These are phyloP conservation scores for Pestalotiopsis sp. DNA, from an alignment of 2,329 filamentous ascomycete genomes.

Conservation along the genomic window DNA sequence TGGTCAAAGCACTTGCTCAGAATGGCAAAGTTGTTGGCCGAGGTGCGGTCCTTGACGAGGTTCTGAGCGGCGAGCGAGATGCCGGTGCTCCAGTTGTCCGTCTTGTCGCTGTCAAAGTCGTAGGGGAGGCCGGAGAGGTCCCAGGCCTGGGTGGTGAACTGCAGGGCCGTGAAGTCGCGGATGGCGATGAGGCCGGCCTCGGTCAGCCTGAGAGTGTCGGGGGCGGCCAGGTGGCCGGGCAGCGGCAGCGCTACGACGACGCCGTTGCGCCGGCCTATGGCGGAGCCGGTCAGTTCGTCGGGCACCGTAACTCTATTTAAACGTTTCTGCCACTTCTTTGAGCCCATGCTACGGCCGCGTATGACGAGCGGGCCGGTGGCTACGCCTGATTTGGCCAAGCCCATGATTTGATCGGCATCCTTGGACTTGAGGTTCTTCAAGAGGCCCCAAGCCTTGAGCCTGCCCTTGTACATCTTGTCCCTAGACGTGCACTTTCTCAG, in stretches of 20 bases:
- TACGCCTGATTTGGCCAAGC: conserved; percentile 10
- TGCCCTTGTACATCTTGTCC: conserved; percentile 14
- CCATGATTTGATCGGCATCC: conserved; percentile 14
- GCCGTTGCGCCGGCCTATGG: background rate
- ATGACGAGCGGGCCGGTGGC: conserved; percentile 9
- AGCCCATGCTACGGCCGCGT: conserved; percentile 12
- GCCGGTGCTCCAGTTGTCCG: background rate
- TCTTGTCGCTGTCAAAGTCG: conserved; percentile 7
- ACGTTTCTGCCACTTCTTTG: conserved; percentile 13
- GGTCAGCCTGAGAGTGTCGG: background rate
- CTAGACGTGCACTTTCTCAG: background rate
- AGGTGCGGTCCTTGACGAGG: conserved; percentile 6
- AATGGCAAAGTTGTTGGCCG: conserved; percentile 7
- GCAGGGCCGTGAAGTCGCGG: background rate
- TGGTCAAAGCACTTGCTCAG: conserved; percentile 11
- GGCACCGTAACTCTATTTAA: conserved; percentile 8
- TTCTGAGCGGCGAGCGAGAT: background rate
- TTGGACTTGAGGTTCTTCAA: conserved; percentile 14
- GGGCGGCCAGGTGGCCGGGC: background rate
- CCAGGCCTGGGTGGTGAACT: background rate
- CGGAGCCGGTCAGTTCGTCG: background rate
- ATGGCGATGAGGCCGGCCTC: conserved; percentile 2
- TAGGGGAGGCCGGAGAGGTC: conserved; percentile 6
- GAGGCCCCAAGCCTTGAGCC: conserved; percentile 12
- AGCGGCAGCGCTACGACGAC: background rate